Evolutionary conservation across 1,139 yeast species (phyloP).

Genomic region (Yamadazyma diospyri): DNA sequence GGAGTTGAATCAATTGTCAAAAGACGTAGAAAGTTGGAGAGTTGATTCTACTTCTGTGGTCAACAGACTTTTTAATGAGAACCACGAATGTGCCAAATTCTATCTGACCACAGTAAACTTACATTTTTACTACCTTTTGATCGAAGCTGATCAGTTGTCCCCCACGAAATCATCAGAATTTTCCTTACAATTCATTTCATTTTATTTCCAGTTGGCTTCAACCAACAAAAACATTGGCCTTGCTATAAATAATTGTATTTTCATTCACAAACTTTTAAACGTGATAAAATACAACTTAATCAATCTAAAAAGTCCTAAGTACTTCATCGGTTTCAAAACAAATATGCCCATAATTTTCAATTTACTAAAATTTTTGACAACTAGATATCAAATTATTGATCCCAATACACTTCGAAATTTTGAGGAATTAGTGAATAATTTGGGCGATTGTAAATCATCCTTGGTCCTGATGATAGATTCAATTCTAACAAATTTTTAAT

Average conservation of each 20-base stretch:
- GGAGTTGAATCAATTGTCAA: conserved; percentile 6
- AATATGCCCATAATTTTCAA: conserved; percentile 31
- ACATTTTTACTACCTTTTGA: conserved; percentile 36
- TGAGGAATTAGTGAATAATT: background rate
- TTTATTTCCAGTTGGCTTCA: conserved; percentile 36
- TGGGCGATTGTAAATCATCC: too few species aligned
- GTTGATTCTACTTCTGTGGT: conserved; percentile 25
- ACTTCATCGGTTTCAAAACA: conserved; percentile 10
- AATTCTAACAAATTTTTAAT: too few species aligned
- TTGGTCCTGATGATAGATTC: too few species aligned
- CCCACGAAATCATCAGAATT: conserved; percentile 37
- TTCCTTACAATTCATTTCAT: conserved; percentile 40
- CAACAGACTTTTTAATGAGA: conserved; percentile 16
- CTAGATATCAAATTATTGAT: conserved; percentile 4
- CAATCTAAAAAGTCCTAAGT: conserved; percentile 12
- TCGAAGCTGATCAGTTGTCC: conserved; percentile 42
- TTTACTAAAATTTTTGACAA: conserved; percentile 16
- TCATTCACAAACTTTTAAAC: conserved; percentile 35
- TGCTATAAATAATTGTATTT: conserved; percentile 22
- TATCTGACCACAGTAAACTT: conserved; percentile 32
- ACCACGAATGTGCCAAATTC: conserved; percentile 24
- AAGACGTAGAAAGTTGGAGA: conserved; percentile 35
- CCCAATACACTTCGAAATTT: conserved; percentile 1
- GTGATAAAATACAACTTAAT: conserved; percentile 30
- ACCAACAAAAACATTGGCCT: conserved; percentile 18